phyloP scores from a whole-genome alignment of 2,329 filamentous ascomycete genomes.

The Ceratocystis harringtonii region DNA sequence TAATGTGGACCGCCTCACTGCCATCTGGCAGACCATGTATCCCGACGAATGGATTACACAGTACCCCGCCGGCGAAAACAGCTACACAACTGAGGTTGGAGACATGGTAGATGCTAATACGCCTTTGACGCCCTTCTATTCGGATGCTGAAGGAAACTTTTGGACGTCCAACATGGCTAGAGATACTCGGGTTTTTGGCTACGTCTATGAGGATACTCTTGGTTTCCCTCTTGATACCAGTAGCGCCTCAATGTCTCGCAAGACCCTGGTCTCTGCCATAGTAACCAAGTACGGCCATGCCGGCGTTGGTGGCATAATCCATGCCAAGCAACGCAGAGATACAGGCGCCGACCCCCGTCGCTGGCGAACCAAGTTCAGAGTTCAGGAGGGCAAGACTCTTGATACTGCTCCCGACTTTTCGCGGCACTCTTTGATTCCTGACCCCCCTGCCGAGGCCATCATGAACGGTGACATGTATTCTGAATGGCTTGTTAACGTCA shows the following conservation, averaged over 20 bases:
- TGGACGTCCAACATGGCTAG: conserved; percentile 53
- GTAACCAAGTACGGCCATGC: conserved; percentile 26
- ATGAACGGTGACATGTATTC: conserved; percentile 32
- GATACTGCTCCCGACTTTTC: conserved; percentile 17
- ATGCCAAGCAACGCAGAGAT: conserved; percentile 25
- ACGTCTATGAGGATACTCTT: conserved; percentile 54
- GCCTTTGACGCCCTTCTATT: conserved; percentile 52
- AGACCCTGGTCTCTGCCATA: conserved; percentile 21
- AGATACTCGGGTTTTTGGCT: conserved; percentile 48
- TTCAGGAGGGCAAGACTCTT: conserved; percentile 16
- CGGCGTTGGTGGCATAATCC: conserved; percentile 39
- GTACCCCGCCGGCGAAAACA: conserved; percentile 38
- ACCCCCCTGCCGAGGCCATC: conserved; percentile 22
- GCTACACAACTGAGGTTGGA: conserved; percentile 44
- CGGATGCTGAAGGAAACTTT: conserved; percentile 41
- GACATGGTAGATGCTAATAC: conserved; percentile 40
- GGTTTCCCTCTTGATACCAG: conserved; percentile 18
- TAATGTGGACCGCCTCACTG: conserved; percentile 60
- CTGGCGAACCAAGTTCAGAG: conserved; percentile 14
- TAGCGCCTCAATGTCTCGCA: conserved; percentile 14
- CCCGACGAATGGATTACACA: conserved; percentile 51
- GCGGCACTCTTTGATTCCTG: conserved; percentile 11
- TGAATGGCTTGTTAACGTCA: conserved; percentile 56
- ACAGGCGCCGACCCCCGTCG: conserved; percentile 1
- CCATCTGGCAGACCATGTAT: conserved; percentile 64